Evolutionary conservation across 371 early-diverging fungal genomes (phyloP).

Genomic region (Zychaea mexicana): DNA sequence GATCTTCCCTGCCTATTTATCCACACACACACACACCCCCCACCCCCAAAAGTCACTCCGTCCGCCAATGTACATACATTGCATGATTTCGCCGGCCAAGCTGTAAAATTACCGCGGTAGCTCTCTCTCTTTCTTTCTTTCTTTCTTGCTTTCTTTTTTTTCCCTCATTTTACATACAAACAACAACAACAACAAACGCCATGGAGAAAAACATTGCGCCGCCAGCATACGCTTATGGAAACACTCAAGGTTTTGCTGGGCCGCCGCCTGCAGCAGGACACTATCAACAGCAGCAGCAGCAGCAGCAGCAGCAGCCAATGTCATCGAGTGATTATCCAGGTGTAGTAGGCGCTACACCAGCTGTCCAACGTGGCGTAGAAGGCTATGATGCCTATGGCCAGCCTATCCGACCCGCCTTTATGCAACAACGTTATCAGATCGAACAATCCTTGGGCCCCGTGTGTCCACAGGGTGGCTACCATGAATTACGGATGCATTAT

Average conservation of each 20-base stretch:
- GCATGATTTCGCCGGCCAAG: too few species aligned
- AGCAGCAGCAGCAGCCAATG: neutral
- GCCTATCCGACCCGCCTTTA: slow-evolving; percentile 35
- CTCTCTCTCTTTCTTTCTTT: neutral
- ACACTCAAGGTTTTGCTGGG: neutral
- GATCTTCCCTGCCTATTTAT: too few species aligned
- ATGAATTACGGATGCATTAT: slow-evolving; percentile 49
- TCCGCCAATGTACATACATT: too few species aligned
- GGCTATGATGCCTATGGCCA: slow-evolving; percentile 43
- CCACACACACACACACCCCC: too few species aligned
- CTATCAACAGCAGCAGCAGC: neutral
- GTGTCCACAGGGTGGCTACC: slow-evolving; percentile 36
- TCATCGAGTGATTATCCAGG: slow-evolving; percentile 32
- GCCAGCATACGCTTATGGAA: neutral
- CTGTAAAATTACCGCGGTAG: too few species aligned
- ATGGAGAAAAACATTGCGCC: slow-evolving; percentile 1
- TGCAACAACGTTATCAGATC: slow-evolving; percentile 40
- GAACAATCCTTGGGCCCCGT: slow-evolving; percentile 38
- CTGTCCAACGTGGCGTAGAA: slow-evolving; percentile 23
- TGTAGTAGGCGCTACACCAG: slow-evolving; percentile 34
- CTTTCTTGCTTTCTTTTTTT: too few species aligned
- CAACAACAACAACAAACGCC: neutral
- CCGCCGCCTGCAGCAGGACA: slow-evolving; percentile 5
- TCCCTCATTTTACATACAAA: neutral
- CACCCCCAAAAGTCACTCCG: too few species aligned